These are phyloP conservation scores for Wickerhamiella allomyrinae DNA, from an alignment of 805 yeast genomes.

Conservation along the genomic window DNA sequence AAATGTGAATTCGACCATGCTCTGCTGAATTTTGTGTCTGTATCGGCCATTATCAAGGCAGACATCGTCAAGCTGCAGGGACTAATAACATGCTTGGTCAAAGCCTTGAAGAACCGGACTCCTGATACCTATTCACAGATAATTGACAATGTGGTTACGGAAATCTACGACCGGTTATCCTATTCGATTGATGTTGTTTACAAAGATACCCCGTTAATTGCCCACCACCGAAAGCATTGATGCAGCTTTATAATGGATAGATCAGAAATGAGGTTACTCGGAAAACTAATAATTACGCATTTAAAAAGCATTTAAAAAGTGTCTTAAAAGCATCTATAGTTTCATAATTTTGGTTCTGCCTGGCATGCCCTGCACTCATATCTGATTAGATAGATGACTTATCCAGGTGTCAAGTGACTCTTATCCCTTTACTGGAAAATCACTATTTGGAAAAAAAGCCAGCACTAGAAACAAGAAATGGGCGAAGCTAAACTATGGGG, in stretches of 20 bases:
- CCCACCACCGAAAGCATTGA: background rate
- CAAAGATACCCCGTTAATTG: background rate
- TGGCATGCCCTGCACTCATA: too few species aligned
- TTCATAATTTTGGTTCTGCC: too few species aligned
- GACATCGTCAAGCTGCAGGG: background rate
- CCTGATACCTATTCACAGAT: background rate
- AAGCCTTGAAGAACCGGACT: background rate
- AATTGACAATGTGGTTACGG: background rate
- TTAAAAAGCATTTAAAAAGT: too few species aligned
- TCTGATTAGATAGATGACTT: too few species aligned
- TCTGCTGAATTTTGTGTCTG: constrained; percentile 2
- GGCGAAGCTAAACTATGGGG: constrained; percentile 85
- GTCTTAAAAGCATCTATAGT: too few species aligned
- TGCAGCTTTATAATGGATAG: too few species aligned
- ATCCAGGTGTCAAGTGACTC: too few species aligned
- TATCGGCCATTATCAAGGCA: constrained; percentile 1
- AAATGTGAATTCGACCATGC: constrained; percentile 5
- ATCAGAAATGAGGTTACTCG: too few species aligned
- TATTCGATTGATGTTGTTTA: background rate
- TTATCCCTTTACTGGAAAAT: background rate
- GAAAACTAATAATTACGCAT: too few species aligned
- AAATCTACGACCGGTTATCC: background rate
- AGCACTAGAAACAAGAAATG: background rate
- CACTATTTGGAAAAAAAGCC: background rate
- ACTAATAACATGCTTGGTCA: background rate